Evolutionary conservation across 345 rosid genomes (phyloP).

Genomic region (Lumnitzera littorea): DNA sequence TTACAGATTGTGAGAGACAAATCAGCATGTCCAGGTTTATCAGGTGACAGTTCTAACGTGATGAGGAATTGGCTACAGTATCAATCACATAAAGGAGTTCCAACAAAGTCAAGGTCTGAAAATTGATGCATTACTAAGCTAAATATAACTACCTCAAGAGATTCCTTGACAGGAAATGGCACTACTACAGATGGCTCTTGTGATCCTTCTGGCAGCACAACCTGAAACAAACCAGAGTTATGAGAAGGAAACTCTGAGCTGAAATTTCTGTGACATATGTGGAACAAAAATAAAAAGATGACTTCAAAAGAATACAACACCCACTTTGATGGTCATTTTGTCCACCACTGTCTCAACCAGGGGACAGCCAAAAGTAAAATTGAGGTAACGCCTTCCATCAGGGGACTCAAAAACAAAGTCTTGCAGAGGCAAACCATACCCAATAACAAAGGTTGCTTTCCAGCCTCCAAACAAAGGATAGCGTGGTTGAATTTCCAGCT

Average conservation of each 20-base stretch:
- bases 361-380: constrained; percentile 95
- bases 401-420: constrained; percentile 86
- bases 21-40: not conserved
- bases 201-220: constrained; percentile 96
- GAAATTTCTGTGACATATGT: not conserved
- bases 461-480: constrained; percentile 99
- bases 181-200: constrained; percentile 75
- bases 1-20: constrained; percentile 9
- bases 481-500: constrained; percentile 92
- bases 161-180: constrained; percentile 81
- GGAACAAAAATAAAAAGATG: not conserved
- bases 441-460: constrained; percentile 90
- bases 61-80: too few relatives aligned
- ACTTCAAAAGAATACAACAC: constrained; percentile 17
- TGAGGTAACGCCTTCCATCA: constrained; percentile 87
- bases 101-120: not conserved
- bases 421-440: constrained; percentile 82
- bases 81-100: not conserved
- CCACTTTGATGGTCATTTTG: constrained; percentile 79
- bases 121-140: constrained; percentile 3
- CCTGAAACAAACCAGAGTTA: constrained; percentile 42
- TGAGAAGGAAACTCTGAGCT: not conserved
- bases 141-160: constrained; percentile 48
- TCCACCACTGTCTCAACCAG: constrained; percentile 78
- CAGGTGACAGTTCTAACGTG: too few relatives aligned